Conservation (phyloP, 257 asterid genomes). For the Primulina eburnea region DNA sequence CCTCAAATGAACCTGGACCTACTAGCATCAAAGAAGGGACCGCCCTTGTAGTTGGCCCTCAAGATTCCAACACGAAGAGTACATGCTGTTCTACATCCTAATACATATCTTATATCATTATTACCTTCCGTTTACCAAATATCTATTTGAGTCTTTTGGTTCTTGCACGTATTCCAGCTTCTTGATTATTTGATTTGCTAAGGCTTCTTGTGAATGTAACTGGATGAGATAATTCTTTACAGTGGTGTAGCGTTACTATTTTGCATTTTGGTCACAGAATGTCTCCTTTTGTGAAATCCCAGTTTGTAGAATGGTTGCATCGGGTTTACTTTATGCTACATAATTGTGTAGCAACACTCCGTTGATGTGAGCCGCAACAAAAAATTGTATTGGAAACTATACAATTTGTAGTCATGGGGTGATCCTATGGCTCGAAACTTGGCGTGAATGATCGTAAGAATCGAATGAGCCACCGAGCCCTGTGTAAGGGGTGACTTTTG, state of each 20-base stretch:
- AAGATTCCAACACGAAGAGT: conserved; percentile 54
- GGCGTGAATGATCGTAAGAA: background rate
- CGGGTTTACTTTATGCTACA: background rate
- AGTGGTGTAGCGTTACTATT: background rate
- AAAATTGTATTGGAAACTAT: background rate
- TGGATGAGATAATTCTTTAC: background rate
- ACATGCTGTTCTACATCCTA: conserved; percentile 72
- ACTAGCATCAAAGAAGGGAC: conserved; percentile 71
- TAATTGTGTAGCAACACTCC: background rate
- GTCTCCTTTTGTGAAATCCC: too few relatives aligned
- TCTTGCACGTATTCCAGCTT: background rate
- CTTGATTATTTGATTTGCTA: background rate
- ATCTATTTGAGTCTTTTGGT: background rate
- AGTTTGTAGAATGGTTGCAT: background rate
- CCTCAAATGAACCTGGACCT: conserved; percentile 60
- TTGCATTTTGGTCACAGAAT: background rate
- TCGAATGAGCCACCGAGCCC: background rate
- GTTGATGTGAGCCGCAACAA: background rate
- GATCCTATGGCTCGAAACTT: background rate
- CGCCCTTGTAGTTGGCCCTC: conserved; percentile 71
- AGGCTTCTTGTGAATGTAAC: background rate
- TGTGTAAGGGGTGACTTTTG: background rate
- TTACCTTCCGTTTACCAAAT: background rate
- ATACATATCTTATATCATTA: conserved; percentile 5
- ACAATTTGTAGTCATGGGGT: background rate